A percentile compares a stretch with the other conserved stretches of the same genome.
phyloP scores from a whole-genome alignment of 768 basidiomycete species.

The Boletus tylopilopsis region DNA sequence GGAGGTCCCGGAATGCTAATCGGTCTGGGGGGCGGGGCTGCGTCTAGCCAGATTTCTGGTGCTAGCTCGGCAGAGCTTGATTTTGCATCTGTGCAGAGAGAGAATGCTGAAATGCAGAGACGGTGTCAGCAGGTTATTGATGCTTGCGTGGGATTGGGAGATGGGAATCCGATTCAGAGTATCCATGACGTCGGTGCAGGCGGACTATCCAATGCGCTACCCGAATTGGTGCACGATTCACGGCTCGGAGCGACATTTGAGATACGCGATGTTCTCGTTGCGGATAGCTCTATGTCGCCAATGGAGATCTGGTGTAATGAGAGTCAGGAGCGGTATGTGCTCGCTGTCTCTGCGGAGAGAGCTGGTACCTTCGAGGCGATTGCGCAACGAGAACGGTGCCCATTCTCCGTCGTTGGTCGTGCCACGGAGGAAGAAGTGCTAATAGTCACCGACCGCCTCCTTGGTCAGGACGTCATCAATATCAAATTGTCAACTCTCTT shows the following conservation, averaged over 20 bases:
- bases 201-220: slow-evolving; percentile 92
- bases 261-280: slow-evolving; percentile 89
- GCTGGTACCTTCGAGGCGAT: slow-evolving; percentile 66
- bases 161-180: slow-evolving; percentile 80
- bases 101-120: slow-evolving; percentile 98
- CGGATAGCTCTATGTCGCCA: slow-evolving; percentile 91
- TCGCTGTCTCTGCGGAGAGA: slow-evolving; percentile 73
- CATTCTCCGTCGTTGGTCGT: slow-evolving; percentile 86
- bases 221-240: slow-evolving; percentile 95
- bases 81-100: slow-evolving; percentile 96
- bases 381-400: slow-evolving; percentile 86
- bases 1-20: slow-evolving; percentile 97
- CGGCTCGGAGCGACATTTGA: slow-evolving; percentile 89
- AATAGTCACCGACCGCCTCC: slow-evolving; percentile 83
- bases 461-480: slow-evolving; percentile 75
- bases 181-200: slow-evolving; percentile 99
- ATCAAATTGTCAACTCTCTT: slow-evolving; percentile 95
- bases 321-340: slow-evolving; percentile 94
- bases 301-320: slow-evolving; percentile 99
- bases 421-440: slow-evolving; percentile 82
- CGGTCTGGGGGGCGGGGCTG: slow-evolving; percentile 95
- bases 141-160: slow-evolving; percentile 64
- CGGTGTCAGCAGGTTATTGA: slow-evolving; percentile 98
- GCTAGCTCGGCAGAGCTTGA: slow-evolving; percentile 90
- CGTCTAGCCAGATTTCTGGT: slow-evolving; percentile 90